phyloP scores from a whole-genome alignment of 345 rosid genomes.

The Camelina sativa region DNA sequence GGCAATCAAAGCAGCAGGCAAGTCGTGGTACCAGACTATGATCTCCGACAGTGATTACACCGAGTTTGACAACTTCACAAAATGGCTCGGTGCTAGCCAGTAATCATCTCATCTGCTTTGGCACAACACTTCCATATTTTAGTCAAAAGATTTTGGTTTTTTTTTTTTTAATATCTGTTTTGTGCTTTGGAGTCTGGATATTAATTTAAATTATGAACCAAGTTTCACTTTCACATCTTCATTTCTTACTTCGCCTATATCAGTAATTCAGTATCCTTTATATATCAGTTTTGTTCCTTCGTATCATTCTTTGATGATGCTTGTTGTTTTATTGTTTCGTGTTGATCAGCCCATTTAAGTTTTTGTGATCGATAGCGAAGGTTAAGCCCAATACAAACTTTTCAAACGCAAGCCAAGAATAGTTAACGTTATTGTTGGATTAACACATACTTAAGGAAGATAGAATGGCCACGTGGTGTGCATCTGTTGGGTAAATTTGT shows the following conservation, averaged over 20 bases:
- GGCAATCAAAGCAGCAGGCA: slow-evolving; percentile 79
- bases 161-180: neutral
- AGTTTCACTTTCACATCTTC: slow-evolving; percentile 10
- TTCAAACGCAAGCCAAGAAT: no score
- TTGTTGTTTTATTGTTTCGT: neutral
- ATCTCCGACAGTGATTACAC: slow-evolving; percentile 92
- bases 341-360: neutral
- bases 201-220: slow-evolving; percentile 36
- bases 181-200: slow-evolving; percentile 16
- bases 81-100: slow-evolving; percentile 88
- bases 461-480: slow-evolving; percentile 9
- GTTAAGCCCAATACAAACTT: neutral
- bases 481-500: neutral
- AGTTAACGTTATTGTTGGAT: no score
- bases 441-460: neutral
- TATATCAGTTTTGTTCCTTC: neutral
- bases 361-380: neutral
- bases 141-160: slow-evolving; percentile 38
- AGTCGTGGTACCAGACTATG: slow-evolving; percentile 94
- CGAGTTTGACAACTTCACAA: slow-evolving; percentile 81
- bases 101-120: slow-evolving; percentile 41
- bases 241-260: neutral
- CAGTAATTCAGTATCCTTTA: neutral
- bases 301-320: neutral
- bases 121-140: slow-evolving; percentile 17